Evolutionary conservation across 768 basidiomycete genomes (phyloP), one percentile per base, ranked within the genome.

Genomic region (Calocera cornea): DNA sequence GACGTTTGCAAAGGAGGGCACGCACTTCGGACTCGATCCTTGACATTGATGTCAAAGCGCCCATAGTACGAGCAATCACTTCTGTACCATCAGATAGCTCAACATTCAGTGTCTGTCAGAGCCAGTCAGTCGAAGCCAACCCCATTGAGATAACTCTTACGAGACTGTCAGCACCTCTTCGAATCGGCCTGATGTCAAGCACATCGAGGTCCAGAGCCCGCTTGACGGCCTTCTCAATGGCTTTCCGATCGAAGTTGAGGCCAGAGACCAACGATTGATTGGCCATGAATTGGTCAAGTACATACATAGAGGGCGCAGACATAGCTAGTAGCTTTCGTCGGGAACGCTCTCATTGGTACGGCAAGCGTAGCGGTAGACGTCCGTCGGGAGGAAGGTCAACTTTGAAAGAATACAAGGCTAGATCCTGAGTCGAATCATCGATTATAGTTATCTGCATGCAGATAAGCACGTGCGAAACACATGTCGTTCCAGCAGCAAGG

Each of bases 91-190:
- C 72, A 34, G 68, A 64, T 19, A 75, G 67, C 27, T 65, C 69
- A 14, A 75, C 70, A 19, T 72, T 36, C 66, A 72, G 71, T 1
- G 71, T 73, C 75, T 76, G 63, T 19, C 33, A 34, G 54, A 27
- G 14, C 11, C 27, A 2, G 10, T 60, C 11, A 60, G 54, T 16
- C 11, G 27, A 2, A 33, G 44, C 24, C 19, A 11, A 60, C 10
- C 54, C 7, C 31, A 31, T 60, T 33, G 2, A 33, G 31, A 47
- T 47, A 7, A 19, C 19, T 24, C 27, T 60, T 33, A 60, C 54
- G 16, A 60, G 31, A 33, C 54, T 29, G 22, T 60, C 54, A 31
- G 54, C 2, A 5, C 54, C 54, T 22, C 54, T 11, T 33, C 54
- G 24, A 29, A 60, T 60, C 24, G 54, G 54, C 24, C 14, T 60